phyloP scores from a whole-genome alignment of 2,329 filamentous ascomycete genomes.

The Verticillium alfalfae region DNA sequence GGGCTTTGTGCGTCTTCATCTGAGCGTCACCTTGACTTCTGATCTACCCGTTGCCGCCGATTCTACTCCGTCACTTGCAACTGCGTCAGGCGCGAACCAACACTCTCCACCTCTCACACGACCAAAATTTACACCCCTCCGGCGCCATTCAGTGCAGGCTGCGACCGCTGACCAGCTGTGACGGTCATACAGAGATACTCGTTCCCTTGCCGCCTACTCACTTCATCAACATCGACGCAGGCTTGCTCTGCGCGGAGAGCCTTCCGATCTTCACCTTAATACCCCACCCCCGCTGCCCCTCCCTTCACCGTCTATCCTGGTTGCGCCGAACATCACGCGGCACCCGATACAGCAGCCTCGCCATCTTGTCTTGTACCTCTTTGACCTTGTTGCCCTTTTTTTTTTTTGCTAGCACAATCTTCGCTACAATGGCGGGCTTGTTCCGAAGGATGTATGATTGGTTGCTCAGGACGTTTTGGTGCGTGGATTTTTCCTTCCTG shows the following conservation, averaged over 20 bases:
- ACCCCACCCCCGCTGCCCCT: constrained; percentile 16
- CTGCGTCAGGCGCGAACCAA: constrained; percentile 1
- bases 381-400: neutral
- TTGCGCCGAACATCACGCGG: neutral
- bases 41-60: constrained; percentile 10
- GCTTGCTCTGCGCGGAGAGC: neutral
- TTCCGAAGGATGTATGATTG: constrained; percentile 97
- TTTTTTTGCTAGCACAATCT: neutral
- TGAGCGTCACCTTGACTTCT: constrained; percentile 29
- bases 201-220: constrained; percentile 26
- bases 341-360: neutral
- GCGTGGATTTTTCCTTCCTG: constrained; percentile 27
- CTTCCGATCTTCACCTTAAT: constrained; percentile 6
- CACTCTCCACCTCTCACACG: constrained; percentile 5
- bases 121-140: constrained; percentile 6
- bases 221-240: constrained; percentile 1
- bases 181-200: constrained; percentile 34
- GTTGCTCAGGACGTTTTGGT: constrained; percentile 97
- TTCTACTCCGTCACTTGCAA: neutral
- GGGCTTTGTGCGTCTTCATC: constrained; percentile 5
- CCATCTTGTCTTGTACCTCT: neutral
- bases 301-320: constrained; percentile 18
- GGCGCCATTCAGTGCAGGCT: constrained; percentile 2
- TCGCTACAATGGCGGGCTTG: constrained; percentile 71
- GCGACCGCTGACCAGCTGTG: constrained; percentile 21